Base-by-base conservation (phyloP, 2,329 filamentous ascomycete genomes). In the Colletotrichum echinochloae region DNA sequence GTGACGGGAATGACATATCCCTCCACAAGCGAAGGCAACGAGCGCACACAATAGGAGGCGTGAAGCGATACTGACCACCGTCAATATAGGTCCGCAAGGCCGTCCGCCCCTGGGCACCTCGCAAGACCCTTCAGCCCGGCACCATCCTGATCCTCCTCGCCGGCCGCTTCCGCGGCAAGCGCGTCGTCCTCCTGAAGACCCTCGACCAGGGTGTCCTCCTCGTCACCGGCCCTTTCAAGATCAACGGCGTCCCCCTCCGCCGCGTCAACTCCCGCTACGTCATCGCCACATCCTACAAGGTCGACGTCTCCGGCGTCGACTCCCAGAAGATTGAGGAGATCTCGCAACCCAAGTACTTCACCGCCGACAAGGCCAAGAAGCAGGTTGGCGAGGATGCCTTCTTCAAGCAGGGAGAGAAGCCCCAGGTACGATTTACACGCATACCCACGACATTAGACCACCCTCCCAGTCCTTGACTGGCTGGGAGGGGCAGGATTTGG, bases 141-240 rank as follows among this genome's bases (percentile, higher is more conserved):
- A 93, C 94, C 84, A 90, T 99, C 83, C 93, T 99, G 83, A 99
- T 99, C 87, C 94, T 99, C 84, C 94, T 99, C 83, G 96, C 96
- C 85, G 96, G 96, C 82, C 96, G 96, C 83, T 99, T 98, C 94
- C 95, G 96, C 81, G 96, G 96, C 90, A 99, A 99, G 94, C 96
- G 96, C 84, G 96, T 99, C 81, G 90, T 99, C 82, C 94, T 98
- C 87, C 93, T 99, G 85, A 98, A 98, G 92, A 90, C 92, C 86
- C 95, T 99, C 82, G 89, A 94, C 83, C 94, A 98, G 89, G 96
- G 96, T 88, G 94, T 98, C 77, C 94, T 99, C 85, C 94, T 99
- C 84, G 94, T 99, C 81, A 99, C 96, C 83, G 96, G 96, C 81
- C 96, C 96, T 83, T 99, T 98, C 93, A 99, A 98, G 92, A 92